Evolutionary conservation across 176 grass and related monocot genomes (phyloP).

Genomic region (Otatea glauca): DNA sequence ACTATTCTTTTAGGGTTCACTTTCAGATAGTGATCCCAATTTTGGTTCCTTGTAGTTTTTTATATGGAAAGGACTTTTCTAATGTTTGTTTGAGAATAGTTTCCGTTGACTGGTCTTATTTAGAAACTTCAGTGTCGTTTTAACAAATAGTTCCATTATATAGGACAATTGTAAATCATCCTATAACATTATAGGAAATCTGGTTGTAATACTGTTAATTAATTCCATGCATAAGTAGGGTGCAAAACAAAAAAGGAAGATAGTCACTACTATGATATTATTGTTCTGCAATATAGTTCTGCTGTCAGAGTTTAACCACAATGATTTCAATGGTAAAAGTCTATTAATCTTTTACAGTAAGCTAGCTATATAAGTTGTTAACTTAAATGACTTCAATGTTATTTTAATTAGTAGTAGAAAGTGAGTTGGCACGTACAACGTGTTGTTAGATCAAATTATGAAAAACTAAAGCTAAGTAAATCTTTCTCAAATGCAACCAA

Average conservation of each 20-base stretch:
- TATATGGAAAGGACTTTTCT: neutral
- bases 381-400: neutral
- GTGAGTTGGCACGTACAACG: neutral
- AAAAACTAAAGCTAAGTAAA: neutral
- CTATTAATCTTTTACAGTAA: neutral
- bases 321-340: neutral
- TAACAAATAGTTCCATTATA: neutral
- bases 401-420: neutral
- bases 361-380: neutral
- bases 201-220: neutral
- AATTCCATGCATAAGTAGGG: neutral
- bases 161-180: neutral
- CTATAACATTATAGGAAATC: slow-evolving; percentile 2
- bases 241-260: slow-evolving; percentile 1
- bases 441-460: neutral
- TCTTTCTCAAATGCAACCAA: neutral
- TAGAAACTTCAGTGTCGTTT: neutral
- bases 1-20: neutral
- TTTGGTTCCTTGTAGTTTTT: slow-evolving; percentile 24
- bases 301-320: neutral
- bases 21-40: neutral
- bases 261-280: neutral
- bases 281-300: neutral
- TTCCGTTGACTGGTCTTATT: neutral
- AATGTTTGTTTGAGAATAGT: neutral